A percentile compares a stretch with the other conserved stretches of the same genome.
Conservation (phyloP, 2,329 filamentous ascomycete species). For the Botryotinia narcissicola region DNA sequence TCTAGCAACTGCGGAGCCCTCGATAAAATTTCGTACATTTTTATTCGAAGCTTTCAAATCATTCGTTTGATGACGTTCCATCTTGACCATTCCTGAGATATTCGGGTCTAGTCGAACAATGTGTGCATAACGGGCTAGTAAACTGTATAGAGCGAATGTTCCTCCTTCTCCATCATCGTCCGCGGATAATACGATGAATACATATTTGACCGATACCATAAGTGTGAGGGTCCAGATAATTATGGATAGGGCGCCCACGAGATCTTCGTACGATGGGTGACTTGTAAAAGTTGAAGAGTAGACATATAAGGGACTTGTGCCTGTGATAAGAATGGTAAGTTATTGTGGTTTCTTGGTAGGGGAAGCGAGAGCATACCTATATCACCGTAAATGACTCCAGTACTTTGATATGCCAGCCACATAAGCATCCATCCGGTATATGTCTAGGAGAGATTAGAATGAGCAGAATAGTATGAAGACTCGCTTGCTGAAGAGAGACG, state of each 20-base stretch:
- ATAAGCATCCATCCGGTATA: slow-evolving; percentile 33
- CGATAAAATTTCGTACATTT: slow-evolving; percentile 54
- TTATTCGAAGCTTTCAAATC: slow-evolving; percentile 54
- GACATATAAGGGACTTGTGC: slow-evolving; percentile 64
- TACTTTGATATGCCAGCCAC: slow-evolving; percentile 61
- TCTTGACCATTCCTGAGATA: slow-evolving; percentile 52
- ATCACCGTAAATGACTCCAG: slow-evolving; percentile 67
- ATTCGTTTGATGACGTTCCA: slow-evolving; percentile 57
- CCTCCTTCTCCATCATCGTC: slow-evolving; percentile 72
- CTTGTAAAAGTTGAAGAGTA: slow-evolving; percentile 64
- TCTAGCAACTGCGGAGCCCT: slow-evolving; percentile 53
- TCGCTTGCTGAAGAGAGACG: neutral
- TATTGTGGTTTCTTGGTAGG: neutral
- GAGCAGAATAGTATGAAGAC: neutral
- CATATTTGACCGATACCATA: slow-evolving; percentile 69
- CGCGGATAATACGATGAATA: slow-evolving; percentile 62
- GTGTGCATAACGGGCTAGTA: slow-evolving; percentile 60
- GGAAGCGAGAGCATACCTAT: slow-evolving; percentile 50
- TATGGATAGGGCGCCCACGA: slow-evolving; percentile 64
- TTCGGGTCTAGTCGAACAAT: slow-evolving; percentile 60
- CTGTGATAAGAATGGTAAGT: neutral
- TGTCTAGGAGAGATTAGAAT: slow-evolving; percentile 22
- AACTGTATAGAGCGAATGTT: slow-evolving; percentile 64
- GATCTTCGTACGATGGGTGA: slow-evolving; percentile 54
- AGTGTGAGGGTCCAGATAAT: slow-evolving; percentile 68